These are phyloP conservation scores for Podaxis sp. DNA, from an alignment of 768 basidiomycete genomes.

Conservation along the genomic window DNA sequence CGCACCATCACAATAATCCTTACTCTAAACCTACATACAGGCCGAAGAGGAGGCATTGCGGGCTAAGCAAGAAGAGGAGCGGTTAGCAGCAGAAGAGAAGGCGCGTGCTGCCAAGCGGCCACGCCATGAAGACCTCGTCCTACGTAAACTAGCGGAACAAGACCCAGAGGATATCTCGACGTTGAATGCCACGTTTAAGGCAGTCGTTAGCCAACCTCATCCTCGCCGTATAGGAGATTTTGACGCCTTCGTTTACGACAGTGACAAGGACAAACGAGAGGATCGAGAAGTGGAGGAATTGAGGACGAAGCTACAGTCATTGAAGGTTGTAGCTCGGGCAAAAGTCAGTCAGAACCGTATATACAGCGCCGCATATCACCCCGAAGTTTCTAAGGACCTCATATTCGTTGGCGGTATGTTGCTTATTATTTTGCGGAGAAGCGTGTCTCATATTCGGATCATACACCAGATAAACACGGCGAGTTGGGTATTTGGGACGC, in stretches of 20 bases:
- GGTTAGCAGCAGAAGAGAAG: constrained; percentile 59
- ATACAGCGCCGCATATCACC: constrained; percentile 81
- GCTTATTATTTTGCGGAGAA: not conserved
- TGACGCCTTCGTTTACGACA: constrained; percentile 53
- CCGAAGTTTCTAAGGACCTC: constrained; percentile 75
- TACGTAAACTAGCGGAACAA: constrained; percentile 53
- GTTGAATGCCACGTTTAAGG: constrained; percentile 44
- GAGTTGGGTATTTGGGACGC: constrained; percentile 88
- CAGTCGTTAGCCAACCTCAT: constrained; percentile 35
- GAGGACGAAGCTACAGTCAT: constrained; percentile 47
- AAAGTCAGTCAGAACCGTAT: constrained; percentile 77
- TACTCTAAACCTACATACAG: constrained; percentile 24
- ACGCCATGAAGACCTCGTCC: constrained; percentile 63
- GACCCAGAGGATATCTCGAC: constrained; percentile 44
- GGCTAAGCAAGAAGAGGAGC: constrained; percentile 60
- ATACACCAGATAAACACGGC: constrained; percentile 70
- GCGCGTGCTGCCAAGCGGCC: constrained; percentile 65
- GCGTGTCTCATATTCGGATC: not conserved
- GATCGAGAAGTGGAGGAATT: constrained; percentile 51
- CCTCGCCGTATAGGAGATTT: constrained; percentile 42
- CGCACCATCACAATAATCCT: not conserved
- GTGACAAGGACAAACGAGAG: constrained; percentile 46
- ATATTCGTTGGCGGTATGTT: constrained; percentile 81
- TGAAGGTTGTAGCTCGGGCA: constrained; percentile 73
- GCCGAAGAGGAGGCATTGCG: constrained; percentile 51